These are phyloP conservation scores for Kwoniella newhampshirensis DNA, from an alignment of 768 basidiomycete genomes.

Conservation along the genomic window DNA sequence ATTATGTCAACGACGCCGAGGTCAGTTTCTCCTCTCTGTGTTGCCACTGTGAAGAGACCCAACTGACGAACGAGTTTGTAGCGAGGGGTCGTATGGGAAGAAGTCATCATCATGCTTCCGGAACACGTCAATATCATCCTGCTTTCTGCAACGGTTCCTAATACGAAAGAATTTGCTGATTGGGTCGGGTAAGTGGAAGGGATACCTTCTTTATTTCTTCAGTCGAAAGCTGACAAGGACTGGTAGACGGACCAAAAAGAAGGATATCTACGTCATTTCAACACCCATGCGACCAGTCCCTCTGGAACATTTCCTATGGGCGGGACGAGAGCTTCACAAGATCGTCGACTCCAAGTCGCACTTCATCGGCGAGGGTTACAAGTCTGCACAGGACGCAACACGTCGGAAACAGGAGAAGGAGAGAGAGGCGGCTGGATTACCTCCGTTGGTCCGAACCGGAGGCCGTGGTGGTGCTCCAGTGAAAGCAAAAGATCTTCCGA, in stretches of 20 bases:
- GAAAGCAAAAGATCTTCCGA: constrained; percentile 44
- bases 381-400: constrained; percentile 82
- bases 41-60: not conserved
- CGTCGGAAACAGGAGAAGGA: constrained; percentile 97
- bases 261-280: constrained; percentile 98
- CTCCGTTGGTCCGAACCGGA: constrained; percentile 78
- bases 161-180: constrained; percentile 95
- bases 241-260: constrained; percentile 91
- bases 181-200: constrained; percentile 99
- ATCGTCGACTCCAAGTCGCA: constrained; percentile 79
- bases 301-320: constrained; percentile 93
- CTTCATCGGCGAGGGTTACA: constrained; percentile 75
- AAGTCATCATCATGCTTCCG: constrained; percentile 99
- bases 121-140: constrained; percentile 98
- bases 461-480: constrained; percentile 69
- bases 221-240: not conserved
- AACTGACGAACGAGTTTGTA: constrained; percentile 47
- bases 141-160: constrained; percentile 94
- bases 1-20: constrained; percentile 99
- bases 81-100: constrained; percentile 99
- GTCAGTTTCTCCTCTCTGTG: constrained; percentile 56
- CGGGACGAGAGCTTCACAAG: constrained; percentile 87
- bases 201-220: not conserved
- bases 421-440: constrained; percentile 87
- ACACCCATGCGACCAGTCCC: constrained; percentile 95